A percentile compares a stretch with the other conserved stretches of the same genome.
These are phyloP conservation scores for Trametes punicea DNA, from an alignment of 768 basidiomycete species.

Conservation along the genomic window DNA sequence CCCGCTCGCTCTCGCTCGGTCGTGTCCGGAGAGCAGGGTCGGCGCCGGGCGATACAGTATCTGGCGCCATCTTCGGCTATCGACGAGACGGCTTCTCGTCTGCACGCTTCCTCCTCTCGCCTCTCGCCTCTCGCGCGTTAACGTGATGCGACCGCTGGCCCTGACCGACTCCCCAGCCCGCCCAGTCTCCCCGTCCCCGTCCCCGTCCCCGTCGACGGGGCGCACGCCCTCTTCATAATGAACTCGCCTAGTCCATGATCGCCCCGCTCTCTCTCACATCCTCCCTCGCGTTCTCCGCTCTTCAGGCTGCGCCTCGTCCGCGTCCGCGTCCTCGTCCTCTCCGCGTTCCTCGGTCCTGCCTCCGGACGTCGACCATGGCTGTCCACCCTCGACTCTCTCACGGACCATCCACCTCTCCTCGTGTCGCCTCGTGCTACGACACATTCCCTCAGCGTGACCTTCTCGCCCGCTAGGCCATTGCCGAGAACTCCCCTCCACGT, in stretches of 20 bases:
- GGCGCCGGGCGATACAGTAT: neutral
- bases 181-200: neutral
- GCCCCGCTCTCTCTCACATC: neutral
- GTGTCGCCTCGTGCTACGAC: conserved; percentile 7
- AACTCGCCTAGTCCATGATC: neutral
- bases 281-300: neutral
- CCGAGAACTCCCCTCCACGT: neutral
- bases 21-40: neutral
- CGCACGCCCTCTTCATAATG: neutral
- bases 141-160: too few species aligned
- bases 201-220: neutral
- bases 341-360: neutral
- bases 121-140: neutral
- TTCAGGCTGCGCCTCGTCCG: too few species aligned
- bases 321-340: too few species aligned
- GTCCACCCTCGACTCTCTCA: too few species aligned
- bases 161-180: neutral
- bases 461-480: neutral
- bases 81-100: conserved; percentile 10
- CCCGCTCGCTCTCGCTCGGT: neutral
- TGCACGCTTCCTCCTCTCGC: conserved; percentile 1
- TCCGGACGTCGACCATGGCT: neutral
- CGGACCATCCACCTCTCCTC: neutral
- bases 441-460: conserved; percentile 3
- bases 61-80: conserved; percentile 15